Evolutionary conservation across 768 basidiomycete genomes (phyloP), one percentile per base, ranked within the genome.

Genomic region (Lactarius vividus): DNA sequence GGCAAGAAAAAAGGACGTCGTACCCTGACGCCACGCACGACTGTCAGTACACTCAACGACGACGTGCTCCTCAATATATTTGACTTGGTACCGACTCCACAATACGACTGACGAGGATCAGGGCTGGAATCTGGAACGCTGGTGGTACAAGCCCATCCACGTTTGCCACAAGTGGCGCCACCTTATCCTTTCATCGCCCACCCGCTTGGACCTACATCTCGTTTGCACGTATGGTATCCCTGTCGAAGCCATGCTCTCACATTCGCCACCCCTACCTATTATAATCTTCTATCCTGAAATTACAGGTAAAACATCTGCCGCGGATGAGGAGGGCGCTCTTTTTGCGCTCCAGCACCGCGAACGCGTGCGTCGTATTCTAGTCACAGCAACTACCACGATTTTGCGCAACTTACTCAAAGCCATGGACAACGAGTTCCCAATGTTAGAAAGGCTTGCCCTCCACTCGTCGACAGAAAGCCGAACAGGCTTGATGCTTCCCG

Each of bases 141-240:
- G 63, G 63, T 64, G 63, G 63, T 64, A 64, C 52, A 64, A 39
- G 31, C 52, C 53, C 39, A 42, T 53, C 15, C 57, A 64, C 28
- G 57, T 59, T 11, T 64, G 57, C n/a, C 37, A 2, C 20, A 4
- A 4, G n/a, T 64, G 63, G 63, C 35, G 63, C 7, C 13, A n/a
- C 20, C 18, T 64, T 49, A 54, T 64, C 26, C 49, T 59, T 49
- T 5, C 46, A 31, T 59, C 20, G 7, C 49, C 63, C 5, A 33
- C 29, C 11, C 29, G n/a, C 58, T 52, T 64, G 31, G 23, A 64
- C 10, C 57, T 64, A 11, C 49, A 52, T 29, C 58, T 64, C 7
- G 49, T 64, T 42, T 64, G 57, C 57, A 54, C 49, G 5, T 42
- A 59, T 52, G 39, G 63, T n/a, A 59, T 39, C 10, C 58, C 63